A percentile compares a stretch with the other conserved stretches of the same genome.
Evolutionary conservation across 2,329 filamentous ascomycete species (phyloP).

Genomic region (Phyllosticta citriasiana): DNA sequence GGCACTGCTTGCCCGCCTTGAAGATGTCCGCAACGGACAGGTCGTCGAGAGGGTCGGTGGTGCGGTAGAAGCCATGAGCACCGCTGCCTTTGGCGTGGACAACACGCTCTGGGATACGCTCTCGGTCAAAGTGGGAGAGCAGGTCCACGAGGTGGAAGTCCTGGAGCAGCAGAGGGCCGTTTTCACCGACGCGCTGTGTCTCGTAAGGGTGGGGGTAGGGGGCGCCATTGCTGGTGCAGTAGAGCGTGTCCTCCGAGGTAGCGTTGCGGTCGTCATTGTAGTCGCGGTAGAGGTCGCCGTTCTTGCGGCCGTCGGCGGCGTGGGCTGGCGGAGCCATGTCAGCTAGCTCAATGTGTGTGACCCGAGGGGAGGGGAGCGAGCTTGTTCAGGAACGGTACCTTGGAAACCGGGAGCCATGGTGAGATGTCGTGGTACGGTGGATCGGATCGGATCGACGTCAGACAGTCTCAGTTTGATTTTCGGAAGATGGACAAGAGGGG

Average conservation of each 20-base stretch:
- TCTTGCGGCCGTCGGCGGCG: conserved; percentile 20
- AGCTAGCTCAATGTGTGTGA: neutral
- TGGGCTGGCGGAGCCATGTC: conserved; percentile 6
- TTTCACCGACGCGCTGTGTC: conserved; percentile 45
- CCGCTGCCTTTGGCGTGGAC: conserved; percentile 42
- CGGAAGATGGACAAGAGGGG: neutral
- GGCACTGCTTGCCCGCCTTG: conserved; percentile 58
- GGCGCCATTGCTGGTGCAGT: conserved; percentile 47
- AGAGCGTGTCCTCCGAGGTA: conserved; percentile 36
- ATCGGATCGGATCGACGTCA: neutral
- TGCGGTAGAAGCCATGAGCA: conserved; percentile 39
- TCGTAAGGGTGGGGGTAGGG: conserved; percentile 51
- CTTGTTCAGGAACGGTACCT: neutral
- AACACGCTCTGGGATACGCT: conserved; percentile 41
- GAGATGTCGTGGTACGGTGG: neutral
- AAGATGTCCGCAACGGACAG: conserved; percentile 38
- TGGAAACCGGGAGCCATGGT: conserved; percentile 9
- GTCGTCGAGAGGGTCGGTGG: conserved; percentile 37
- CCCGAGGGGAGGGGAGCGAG: too few relatives aligned
- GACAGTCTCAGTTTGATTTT: neutral
- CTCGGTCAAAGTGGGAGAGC: conserved; percentile 41
- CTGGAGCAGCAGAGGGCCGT: conserved; percentile 48
- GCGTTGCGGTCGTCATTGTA: conserved; percentile 38
- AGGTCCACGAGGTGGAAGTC: conserved; percentile 42
- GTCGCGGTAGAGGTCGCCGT: conserved; percentile 29